Evolutionary conservation across 1,284 basidiomycete genomes (phyloP).

Genomic region (Phylloboletellus chloephorus): DNA sequence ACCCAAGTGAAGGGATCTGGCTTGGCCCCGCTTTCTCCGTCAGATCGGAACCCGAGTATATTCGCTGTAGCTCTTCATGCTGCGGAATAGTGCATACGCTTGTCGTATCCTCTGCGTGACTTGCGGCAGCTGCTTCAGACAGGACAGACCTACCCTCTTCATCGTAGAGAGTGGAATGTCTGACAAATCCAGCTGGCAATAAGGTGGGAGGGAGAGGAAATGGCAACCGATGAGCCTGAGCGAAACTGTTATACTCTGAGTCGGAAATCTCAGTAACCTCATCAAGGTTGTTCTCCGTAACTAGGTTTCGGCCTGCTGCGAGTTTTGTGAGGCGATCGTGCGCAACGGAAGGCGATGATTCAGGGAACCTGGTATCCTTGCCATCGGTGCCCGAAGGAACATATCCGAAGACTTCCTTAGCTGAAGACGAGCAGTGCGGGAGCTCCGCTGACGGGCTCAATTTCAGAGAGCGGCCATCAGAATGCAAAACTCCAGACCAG

Average conservation of each 20-base stretch:
- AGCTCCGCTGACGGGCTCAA: neutral
- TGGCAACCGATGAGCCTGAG: constrained; percentile 7
- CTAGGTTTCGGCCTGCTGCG: neutral
- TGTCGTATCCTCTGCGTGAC: neutral
- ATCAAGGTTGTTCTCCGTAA: neutral
- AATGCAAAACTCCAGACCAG: neutral
- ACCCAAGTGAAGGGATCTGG: constrained; percentile 3
- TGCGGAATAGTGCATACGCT: neutral
- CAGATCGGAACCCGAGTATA: constrained; percentile 6
- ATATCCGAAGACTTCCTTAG: neutral
- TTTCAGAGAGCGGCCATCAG: neutral
- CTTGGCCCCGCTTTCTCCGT: constrained; percentile 17
- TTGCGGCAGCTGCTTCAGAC: neutral
- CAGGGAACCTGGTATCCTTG: neutral
- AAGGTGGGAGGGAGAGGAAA: constrained; percentile 21
- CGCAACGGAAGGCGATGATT: neutral
- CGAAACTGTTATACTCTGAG: constrained; percentile 3
- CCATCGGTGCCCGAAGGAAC: neutral
- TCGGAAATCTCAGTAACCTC: constrained; percentile 1
- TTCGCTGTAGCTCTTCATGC: constrained; percentile 4
- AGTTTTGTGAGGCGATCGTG: neutral
- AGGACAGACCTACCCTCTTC: neutral
- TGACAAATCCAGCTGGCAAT: constrained; percentile 6
- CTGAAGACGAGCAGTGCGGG: neutral
- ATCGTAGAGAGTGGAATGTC: constrained; percentile 3